Evolutionary conservation across 2,329 filamentous ascomycete species (phyloP), one percentile per base, ranked within the genome.

Genomic region (Colletotrichum gloeosporioides): DNA sequence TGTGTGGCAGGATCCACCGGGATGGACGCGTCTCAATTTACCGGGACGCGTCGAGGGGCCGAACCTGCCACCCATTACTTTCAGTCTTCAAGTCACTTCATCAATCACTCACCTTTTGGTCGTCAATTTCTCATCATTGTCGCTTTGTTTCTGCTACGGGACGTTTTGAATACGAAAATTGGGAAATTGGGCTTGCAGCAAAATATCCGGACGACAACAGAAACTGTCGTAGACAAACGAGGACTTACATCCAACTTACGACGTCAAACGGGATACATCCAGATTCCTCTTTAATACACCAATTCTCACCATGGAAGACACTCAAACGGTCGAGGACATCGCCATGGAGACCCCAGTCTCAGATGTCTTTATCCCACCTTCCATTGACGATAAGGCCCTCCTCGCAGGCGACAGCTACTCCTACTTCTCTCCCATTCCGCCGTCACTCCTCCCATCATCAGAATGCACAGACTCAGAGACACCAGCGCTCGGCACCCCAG

Each of bases 401-500:
- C 86, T 94, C 79, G 82, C 88, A 55, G 94, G 94, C 82, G 88
- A 89, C 63, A 93, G 94, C 55, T 95, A 95, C 86, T 89, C 91
- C 13, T 90, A 96, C 85, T 95, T 93, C 87, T 95, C 94, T 1
- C 87, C 91, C 18, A 88, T 95, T 2, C 95, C 95, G 2, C 82
- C 90, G 0, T 83, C 86, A n/a, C 90, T 95, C 69, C 89, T 89
- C 27, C 84, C 88, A 2, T 78, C 81, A 69, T 55, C 76, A 70
- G 27, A 67, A 9, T 53, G 78, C 39, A 57, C 77, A 27, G 69
- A 78, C 22, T 80, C 85, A 16, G 83, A 83, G 9, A 78, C 82
- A 15, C 63, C 69, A 29, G 61, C 73, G 32, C 39, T 71, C 32
- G 75, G 75, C 32, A 74, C 80, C 82, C 61, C 88, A 73, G 90